phyloP scores from a whole-genome alignment of 1,284 basidiomycete genomes.

The Naganishia albida region DNA sequence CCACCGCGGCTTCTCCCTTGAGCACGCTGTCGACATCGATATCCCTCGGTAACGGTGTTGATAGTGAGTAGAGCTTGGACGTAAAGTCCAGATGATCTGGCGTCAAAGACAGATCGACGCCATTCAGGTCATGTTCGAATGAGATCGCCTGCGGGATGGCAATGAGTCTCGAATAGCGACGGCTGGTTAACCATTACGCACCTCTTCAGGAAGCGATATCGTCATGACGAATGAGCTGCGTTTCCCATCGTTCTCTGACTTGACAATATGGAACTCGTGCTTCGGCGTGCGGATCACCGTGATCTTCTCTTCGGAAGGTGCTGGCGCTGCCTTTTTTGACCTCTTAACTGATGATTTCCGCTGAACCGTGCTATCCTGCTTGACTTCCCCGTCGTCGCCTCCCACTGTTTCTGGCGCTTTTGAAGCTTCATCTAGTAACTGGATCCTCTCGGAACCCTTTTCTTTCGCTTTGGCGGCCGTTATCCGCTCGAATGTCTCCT shows the following conservation, averaged over 20 bases:
- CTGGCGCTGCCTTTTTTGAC: not conserved
- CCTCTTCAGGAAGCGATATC: slow-evolving; percentile 31
- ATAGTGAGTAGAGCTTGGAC: slow-evolving; percentile 25
- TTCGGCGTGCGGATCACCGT: slow-evolving; percentile 19
- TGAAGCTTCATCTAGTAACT: slow-evolving; percentile 1
- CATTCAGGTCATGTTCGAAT: not conserved
- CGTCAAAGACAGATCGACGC: slow-evolving; percentile 9
- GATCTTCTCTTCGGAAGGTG: not conserved
- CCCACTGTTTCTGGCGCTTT: not conserved
- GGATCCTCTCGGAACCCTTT: slow-evolving; percentile 20
- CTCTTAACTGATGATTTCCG: not conserved
- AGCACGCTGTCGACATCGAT: slow-evolving; percentile 25
- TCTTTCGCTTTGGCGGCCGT: slow-evolving; percentile 25
- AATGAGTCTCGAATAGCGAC: not conserved
- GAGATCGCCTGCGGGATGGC: not conserved
- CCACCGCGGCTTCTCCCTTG: slow-evolving; percentile 18
- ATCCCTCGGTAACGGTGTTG: slow-evolving; percentile 22
- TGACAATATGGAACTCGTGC: slow-evolving; percentile 28
- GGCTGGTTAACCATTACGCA: not conserved
- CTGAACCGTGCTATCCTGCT: not conserved
- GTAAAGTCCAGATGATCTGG: slow-evolving; percentile 15
- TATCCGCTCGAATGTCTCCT: slow-evolving; percentile 24
- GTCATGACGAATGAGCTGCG: slow-evolving; percentile 29
- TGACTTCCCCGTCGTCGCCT: slow-evolving; percentile 1
- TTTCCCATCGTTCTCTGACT: not conserved